phyloP scores from a whole-genome alignment of 345 rosid genomes.

The Eucalyptus coolabah region DNA sequence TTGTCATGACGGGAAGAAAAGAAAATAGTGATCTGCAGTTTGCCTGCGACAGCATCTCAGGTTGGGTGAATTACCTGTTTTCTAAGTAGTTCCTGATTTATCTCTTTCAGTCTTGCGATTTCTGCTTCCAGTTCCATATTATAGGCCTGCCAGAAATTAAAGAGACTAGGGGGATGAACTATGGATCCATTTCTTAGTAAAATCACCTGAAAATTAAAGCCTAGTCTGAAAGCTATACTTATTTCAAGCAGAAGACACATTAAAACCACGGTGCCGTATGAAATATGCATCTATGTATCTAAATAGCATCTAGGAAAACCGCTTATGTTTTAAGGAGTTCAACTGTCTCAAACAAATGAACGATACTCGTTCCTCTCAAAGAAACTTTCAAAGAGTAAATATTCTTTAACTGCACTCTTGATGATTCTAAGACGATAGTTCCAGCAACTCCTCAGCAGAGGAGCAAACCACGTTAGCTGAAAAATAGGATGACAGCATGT shows the following conservation, averaged over 20 bases:
- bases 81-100: conserved; percentile 59
- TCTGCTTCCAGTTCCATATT: conserved; percentile 91
- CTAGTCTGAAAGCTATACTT: not conserved
- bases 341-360: not conserved
- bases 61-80: conserved; percentile 44
- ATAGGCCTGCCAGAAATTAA: conserved; percentile 56
- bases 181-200: not conserved
- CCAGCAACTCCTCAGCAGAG: not conserved
- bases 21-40: not conserved
- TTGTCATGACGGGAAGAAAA: not conserved
- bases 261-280: not conserved
- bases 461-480: not conserved
- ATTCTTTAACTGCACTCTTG: not conserved
- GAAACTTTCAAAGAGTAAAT: not conserved
- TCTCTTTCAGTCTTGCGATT: conserved; percentile 68
- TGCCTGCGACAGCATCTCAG: not conserved
- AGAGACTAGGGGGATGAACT: not conserved
- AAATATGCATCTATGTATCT: not conserved
- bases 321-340: not conserved
- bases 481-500: not conserved
- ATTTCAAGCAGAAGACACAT: not conserved
- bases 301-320: not conserved
- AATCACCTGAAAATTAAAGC: not conserved
- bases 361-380: not conserved
- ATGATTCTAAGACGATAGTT: not conserved